Conservation (phyloP, 305 asterid species). For the Solanum chacoense region DNA sequence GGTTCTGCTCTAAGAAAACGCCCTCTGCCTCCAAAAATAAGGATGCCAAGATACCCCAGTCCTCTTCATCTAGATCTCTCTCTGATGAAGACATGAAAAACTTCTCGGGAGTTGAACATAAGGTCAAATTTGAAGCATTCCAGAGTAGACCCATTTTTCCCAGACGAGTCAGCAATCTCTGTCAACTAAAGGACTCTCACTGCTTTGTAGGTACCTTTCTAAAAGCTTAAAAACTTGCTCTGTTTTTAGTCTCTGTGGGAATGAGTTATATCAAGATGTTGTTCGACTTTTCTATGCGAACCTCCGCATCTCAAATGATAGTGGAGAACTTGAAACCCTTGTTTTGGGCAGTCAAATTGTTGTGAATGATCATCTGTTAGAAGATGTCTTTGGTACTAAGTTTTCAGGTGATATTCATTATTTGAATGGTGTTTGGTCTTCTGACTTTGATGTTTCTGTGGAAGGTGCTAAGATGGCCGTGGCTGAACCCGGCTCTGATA, state of each 20-base stretch:
- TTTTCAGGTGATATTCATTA: background rate
- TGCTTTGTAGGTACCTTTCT: background rate
- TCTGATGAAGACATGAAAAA: background rate
- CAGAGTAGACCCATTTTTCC: background rate
- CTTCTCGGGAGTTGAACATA: background rate
- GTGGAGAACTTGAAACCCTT: background rate
- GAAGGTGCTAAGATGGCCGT: background rate
- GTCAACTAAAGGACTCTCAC: background rate
- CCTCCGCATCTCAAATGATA: background rate
- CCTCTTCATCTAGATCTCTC: background rate
- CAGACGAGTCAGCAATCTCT: background rate
- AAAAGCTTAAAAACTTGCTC: background rate
- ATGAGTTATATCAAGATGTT: background rate
- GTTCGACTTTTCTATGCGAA: background rate
- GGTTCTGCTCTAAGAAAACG: background rate
- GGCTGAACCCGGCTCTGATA: background rate
- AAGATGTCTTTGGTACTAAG: background rate
- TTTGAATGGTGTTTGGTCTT: background rate
- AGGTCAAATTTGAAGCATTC: background rate
- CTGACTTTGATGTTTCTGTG: background rate
- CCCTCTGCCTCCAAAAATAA: background rate
- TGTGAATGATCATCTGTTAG: background rate
- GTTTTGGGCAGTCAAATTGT: background rate
- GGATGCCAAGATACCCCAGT: background rate
- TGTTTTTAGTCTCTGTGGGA: background rate